Evolutionary conservation across 352 stramenopile species (phyloP).

Genomic region (Phytophthora ramorum): DNA sequence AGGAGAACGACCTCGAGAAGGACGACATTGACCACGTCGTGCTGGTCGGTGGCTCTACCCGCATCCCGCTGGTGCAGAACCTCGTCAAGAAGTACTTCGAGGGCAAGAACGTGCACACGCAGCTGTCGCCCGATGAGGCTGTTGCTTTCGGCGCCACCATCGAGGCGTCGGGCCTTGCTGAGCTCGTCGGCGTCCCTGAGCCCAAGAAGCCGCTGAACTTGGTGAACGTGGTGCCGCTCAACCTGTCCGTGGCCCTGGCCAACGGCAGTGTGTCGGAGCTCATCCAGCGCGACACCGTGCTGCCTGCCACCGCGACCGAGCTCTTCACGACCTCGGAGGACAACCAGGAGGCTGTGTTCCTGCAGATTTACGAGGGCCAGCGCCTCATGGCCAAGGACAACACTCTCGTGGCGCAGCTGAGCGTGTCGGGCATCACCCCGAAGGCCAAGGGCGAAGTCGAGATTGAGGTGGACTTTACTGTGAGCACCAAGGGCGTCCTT

Average conservation of each 20-base stretch:
- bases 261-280: slow-evolving; percentile 94
- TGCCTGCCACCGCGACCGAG: slow-evolving; percentile 85
- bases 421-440: slow-evolving; percentile 88
- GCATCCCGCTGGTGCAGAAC: slow-evolving; percentile 96
- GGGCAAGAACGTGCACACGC: slow-evolving; percentile 80
- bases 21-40: slow-evolving; percentile 96
- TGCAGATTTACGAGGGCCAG: slow-evolving; percentile 97
- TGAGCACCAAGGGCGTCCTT: slow-evolving; percentile 94
- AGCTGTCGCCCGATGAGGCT: slow-evolving; percentile 92
- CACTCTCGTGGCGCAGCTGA: slow-evolving; percentile 92
- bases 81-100: slow-evolving; percentile 89
- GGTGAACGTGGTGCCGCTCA: slow-evolving; percentile 94
- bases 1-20: slow-evolving; percentile 81
- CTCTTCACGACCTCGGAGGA: slow-evolving; percentile 92
- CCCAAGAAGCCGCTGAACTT: slow-evolving; percentile 72
- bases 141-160: slow-evolving; percentile 92
- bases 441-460: slow-evolving; percentile 92
- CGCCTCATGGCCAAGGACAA: slow-evolving; percentile 98
- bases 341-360: slow-evolving; percentile 91
- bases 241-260: slow-evolving; percentile 91
- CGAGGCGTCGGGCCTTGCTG: slow-evolving; percentile 72
- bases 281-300: slow-evolving; percentile 91
- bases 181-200: slow-evolving; percentile 74
- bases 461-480: slow-evolving; percentile 93
- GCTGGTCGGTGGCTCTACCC: slow-evolving; percentile 96